A percentile compares a stretch with the other conserved stretches of the same genome.
Conservation (phyloP, 805 yeast genomes). For the Huiozyma sinensis region DNA sequence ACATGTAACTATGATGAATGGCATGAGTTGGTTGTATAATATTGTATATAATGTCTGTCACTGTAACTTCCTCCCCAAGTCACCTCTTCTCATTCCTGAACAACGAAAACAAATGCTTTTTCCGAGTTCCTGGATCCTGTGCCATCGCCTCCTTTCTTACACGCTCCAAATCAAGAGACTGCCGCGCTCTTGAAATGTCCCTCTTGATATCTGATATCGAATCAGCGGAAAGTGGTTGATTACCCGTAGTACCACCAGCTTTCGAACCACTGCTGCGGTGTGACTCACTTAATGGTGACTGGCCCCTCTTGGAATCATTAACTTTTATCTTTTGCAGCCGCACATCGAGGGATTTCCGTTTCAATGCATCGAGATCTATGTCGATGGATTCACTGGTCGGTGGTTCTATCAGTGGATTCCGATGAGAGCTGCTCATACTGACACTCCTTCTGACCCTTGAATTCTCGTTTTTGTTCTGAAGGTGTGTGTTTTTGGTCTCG, state of each 20-base stretch:
- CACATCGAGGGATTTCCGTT: constrained; percentile 17
- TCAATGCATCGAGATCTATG: constrained; percentile 15
- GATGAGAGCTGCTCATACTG: neutral
- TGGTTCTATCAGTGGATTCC: constrained; percentile 2
- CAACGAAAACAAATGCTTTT: constrained; percentile 22
- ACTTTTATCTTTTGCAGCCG: constrained; percentile 13
- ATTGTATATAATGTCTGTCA: too few species aligned
- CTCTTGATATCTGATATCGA: constrained; percentile 5
- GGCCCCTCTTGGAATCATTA: neutral
- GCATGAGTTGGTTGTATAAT: too few species aligned
- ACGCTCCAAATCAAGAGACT: constrained; percentile 23
- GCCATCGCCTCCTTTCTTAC: constrained; percentile 16
- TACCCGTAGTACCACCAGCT: neutral
- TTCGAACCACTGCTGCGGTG: neutral
- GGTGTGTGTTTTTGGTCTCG: too few species aligned
- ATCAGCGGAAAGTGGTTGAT: neutral
- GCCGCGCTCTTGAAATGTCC: constrained; percentile 20
- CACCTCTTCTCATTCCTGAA: constrained; percentile 15
- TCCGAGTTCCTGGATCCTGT: constrained; percentile 12
- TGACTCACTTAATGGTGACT: neutral
- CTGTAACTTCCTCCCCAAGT: too few species aligned
- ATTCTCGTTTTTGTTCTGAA: neutral
- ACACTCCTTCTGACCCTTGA: constrained; percentile 1
- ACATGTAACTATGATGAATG: too few species aligned
- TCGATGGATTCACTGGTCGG: constrained; percentile 24